A percentile compares a stretch with the other conserved stretches of the same genome.
Conservation (phyloP, 768 basidiomycete genomes). For the Coprinellus aureogranulatus region DNA sequence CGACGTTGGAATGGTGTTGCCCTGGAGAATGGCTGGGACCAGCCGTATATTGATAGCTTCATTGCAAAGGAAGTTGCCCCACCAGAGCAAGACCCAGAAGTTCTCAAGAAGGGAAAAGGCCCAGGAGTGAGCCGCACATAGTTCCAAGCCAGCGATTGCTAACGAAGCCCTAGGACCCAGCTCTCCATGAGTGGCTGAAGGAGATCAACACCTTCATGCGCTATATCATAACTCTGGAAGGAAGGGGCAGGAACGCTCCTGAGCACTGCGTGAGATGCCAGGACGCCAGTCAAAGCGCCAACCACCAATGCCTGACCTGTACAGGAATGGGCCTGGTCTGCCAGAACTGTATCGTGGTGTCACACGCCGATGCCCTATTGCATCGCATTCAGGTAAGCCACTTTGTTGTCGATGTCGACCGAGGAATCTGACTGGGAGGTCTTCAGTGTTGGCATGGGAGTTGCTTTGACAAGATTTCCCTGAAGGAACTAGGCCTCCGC, state of each 20-base stretch:
- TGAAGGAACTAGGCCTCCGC: conserved; percentile 22
- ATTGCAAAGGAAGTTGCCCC: background rate
- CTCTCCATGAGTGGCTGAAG: background rate
- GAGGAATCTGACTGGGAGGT: background rate
- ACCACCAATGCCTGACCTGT: background rate
- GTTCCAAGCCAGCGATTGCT: background rate
- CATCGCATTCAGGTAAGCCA: background rate
- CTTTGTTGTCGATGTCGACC: background rate
- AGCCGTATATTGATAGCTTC: background rate
- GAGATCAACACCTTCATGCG: background rate
- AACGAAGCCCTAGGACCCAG: background rate
- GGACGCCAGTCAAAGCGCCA: background rate
- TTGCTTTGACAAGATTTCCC: conserved; percentile 5
- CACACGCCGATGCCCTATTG: background rate
- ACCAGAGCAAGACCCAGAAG: background rate
- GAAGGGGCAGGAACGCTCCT: background rate
- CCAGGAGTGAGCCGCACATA: background rate
- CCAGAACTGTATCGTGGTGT: background rate
- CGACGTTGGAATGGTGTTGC: too few species aligned
- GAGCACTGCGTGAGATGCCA: background rate
- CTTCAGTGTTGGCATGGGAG: background rate
- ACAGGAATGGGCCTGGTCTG: background rate
- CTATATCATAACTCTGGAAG: background rate
- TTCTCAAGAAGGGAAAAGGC: background rate
- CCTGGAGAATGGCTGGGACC: background rate